phyloP scores from a whole-genome alignment of 164 flowering plant species.

The Stephania cephalantha region DNA sequence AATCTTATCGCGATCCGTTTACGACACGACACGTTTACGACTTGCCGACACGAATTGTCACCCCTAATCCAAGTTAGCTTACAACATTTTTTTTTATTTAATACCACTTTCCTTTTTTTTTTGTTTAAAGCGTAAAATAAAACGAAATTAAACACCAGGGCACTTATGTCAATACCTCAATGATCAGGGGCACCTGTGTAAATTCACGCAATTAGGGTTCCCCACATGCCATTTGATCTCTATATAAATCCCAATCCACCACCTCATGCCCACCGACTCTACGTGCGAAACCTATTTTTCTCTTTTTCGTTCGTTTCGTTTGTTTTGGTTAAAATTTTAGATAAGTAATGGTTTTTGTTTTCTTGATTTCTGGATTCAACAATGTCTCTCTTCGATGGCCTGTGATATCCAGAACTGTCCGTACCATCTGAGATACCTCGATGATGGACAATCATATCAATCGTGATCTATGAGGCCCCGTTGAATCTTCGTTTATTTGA shows the following conservation, averaged over 20 bases:
- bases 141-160: neutral
- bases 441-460: neutral
- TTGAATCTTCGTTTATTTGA: neutral
- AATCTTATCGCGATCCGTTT: no score
- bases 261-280: neutral
- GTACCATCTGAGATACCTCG: conserved; percentile 11
- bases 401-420: conserved; percentile 7
- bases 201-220: neutral
- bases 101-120: no score
- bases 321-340: neutral
- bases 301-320: neutral
- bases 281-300: neutral
- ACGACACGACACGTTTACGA: no score
- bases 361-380: neutral
- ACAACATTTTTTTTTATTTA: no score
- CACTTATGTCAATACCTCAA: neutral
- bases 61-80: no score
- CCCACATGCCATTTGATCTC: neutral
- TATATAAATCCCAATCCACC: neutral
- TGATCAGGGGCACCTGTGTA: neutral
- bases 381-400: neutral
- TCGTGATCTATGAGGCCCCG: neutral
- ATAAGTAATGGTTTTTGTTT: neutral
- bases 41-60: no score
- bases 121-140: no score